Conservation (phyloP, 2,329 filamentous ascomycete species). For the Chrysoporthe deuterocubensis region DNA sequence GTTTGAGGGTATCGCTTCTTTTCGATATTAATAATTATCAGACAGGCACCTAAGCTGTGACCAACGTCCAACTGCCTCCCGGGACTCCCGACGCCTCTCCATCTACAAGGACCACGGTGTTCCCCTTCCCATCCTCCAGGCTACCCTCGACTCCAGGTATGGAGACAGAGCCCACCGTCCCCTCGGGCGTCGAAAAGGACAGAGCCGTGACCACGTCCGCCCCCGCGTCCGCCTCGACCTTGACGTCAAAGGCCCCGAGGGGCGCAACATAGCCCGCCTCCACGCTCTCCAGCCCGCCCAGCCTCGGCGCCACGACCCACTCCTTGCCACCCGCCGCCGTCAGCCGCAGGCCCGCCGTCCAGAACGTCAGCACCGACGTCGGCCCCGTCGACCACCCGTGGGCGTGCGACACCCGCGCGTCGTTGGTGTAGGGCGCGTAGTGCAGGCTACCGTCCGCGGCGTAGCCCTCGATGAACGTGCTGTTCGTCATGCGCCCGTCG, state of each 20-base stretch:
- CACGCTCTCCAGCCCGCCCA: constrained; percentile 11
- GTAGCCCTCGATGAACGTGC: constrained; percentile 22
- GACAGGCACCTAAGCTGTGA: not conserved
- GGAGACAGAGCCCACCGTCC: constrained; percentile 6
- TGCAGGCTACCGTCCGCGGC: constrained; percentile 23
- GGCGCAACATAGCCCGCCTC: constrained; percentile 12
- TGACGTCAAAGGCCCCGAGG: constrained; percentile 4
- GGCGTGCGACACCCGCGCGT: constrained; percentile 19
- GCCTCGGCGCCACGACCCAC: constrained; percentile 19
- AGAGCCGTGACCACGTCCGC: not conserved
- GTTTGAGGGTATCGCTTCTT: too few species aligned
- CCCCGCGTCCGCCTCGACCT: constrained; percentile 10
- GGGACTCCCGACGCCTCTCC: not conserved
- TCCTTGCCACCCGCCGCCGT: constrained; percentile 14
- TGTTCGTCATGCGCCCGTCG: constrained; percentile 25
- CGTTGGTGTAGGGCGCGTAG: constrained; percentile 24
- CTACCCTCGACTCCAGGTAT: not conserved
- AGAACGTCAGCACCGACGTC: constrained; percentile 15
- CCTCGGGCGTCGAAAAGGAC: constrained; percentile 1
- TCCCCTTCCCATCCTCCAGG: not conserved
- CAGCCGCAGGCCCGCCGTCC: constrained; percentile 20
- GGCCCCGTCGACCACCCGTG: constrained; percentile 26
- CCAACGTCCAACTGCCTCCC: constrained; percentile 14
- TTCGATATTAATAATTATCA: not conserved
- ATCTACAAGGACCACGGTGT: constrained; percentile 1